phyloP scores from a whole-genome alignment of 176 grass and related monocot species.

The Oryza brachyantha region DNA sequence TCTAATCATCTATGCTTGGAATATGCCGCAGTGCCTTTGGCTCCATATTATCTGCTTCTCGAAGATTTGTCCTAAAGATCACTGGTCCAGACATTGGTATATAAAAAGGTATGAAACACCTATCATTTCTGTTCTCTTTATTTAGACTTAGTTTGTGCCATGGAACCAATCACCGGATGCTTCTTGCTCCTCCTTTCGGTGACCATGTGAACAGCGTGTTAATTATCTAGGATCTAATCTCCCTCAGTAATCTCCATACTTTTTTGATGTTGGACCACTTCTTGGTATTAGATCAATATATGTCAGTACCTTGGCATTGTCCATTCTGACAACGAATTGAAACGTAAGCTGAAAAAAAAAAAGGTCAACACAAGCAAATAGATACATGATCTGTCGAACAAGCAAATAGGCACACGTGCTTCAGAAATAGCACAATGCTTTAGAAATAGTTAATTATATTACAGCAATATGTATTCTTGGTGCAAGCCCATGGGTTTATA shows the following conservation, averaged over 20 bases:
- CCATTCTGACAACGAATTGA: background rate
- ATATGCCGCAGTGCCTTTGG: conserved; percentile 39
- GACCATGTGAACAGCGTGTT: background rate
- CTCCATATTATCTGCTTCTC: conserved; percentile 10
- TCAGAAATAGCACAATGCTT: background rate
- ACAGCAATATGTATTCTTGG: too few species aligned
- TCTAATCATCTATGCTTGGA: conserved; percentile 16
- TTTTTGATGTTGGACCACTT: background rate
- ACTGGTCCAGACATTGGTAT: background rate
- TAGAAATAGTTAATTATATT: background rate
- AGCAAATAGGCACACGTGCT: background rate
- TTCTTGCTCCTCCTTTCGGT: background rate
- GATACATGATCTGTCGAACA: too few species aligned
- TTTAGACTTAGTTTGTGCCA: background rate
- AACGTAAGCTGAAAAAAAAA: background rate
- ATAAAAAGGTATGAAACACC: background rate
- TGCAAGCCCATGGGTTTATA: too few species aligned
- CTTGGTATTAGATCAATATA: background rate
- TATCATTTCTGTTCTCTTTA: background rate
- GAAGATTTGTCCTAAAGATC: conserved; percentile 9
- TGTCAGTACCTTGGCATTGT: background rate
- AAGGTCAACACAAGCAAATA: background rate
- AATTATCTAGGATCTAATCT: conserved; percentile 26
- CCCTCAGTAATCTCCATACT: background rate
- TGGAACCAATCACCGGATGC: background rate